Conservation (phyloP, 495 filamentous ascomycete genomes). For the Hypoxylon crocopeplum region DNA sequence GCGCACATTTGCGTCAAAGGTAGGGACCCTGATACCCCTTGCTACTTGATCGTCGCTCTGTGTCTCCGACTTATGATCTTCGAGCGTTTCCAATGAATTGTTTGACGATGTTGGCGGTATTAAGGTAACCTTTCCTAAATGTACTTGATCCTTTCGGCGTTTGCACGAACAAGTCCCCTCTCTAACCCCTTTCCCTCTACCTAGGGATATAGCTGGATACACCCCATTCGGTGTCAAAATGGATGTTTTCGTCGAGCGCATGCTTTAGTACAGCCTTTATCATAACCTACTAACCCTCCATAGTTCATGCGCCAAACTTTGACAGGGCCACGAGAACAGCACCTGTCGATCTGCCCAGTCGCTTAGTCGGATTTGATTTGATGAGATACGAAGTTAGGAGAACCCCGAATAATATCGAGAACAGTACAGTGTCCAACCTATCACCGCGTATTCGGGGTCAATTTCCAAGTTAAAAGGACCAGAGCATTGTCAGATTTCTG, state of each 20-base stretch:
- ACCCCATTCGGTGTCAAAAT: not conserved
- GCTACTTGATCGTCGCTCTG: not conserved
- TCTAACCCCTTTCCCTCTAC: not conserved
- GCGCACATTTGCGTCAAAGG: not conserved
- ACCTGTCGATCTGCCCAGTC: no score
- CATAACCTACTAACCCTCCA: not conserved
- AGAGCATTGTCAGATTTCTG: not conserved
- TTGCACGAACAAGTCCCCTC: not conserved
- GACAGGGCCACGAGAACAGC: no score
- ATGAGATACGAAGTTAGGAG: no score
- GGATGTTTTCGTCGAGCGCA: not conserved
- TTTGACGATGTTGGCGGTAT: not conserved
- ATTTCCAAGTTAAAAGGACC: not conserved
- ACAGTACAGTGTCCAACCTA: conserved; percentile 23
- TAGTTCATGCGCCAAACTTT: no score
- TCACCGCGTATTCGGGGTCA: conserved; percentile 1
- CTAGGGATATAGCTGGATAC: not conserved
- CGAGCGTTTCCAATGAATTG: not conserved
- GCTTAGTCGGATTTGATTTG: no score
- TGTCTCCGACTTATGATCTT: not conserved
- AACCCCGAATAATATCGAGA: no score
- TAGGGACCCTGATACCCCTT: not conserved
- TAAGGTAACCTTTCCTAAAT: not conserved
- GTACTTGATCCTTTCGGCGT: not conserved
- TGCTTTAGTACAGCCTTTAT: not conserved